These are phyloP conservation scores for Mycena sp. DNA, from an alignment of 1,284 basidiomycete genomes.

Conservation along the genomic window DNA sequence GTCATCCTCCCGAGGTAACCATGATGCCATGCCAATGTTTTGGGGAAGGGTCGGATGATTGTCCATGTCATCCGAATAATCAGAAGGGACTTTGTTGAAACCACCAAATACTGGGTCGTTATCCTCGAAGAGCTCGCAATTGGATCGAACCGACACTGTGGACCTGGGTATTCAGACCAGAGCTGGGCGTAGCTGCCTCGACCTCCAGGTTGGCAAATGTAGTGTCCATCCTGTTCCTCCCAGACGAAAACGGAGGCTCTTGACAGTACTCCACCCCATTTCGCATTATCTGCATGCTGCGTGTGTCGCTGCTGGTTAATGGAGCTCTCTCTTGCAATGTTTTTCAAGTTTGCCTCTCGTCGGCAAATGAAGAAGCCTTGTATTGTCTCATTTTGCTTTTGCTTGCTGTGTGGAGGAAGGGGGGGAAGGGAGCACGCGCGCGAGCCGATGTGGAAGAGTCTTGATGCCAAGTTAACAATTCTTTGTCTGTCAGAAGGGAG, in stretches of 20 bases:
- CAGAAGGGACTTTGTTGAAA: no score
- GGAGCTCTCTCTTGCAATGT: neutral
- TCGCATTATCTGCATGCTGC: neutral
- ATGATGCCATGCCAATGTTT: no score
- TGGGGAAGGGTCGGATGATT: no score
- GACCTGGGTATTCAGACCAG: neutral
- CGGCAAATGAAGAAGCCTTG: constrained; percentile 2
- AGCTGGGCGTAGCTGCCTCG: neutral
- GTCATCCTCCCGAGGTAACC: no score
- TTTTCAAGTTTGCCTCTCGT: neutral
- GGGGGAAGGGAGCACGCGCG: neutral
- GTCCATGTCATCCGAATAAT: no score
- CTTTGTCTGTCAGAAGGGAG: neutral
- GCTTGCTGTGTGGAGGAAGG: neutral
- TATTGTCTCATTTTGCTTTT: neutral
- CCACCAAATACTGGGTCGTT: constrained; percentile 13
- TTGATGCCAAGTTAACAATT: neutral
- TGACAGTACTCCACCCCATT: neutral
- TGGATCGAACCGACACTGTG: neutral
- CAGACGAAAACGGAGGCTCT: constrained; percentile 1
- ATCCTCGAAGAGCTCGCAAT: neutral
- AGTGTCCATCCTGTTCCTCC: constrained; percentile 1
- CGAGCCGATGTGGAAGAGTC: neutral
- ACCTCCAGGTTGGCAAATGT: neutral
- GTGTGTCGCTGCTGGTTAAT: neutral